phyloP scores from a whole-genome alignment of 805 yeast genomes.

The Wickerhamiella dianesei region DNA sequence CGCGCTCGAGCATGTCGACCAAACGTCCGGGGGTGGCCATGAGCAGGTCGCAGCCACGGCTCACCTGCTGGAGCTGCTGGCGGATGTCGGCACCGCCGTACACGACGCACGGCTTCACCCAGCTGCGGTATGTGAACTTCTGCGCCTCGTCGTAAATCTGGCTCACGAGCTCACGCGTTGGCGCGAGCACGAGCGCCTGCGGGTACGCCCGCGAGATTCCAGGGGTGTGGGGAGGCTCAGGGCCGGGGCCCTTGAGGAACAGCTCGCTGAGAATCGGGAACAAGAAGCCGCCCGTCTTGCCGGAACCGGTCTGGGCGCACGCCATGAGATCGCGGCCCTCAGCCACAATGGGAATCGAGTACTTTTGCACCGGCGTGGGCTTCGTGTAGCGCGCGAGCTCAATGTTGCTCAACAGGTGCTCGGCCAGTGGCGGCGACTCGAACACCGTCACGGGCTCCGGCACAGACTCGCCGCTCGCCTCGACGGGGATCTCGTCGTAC shows the following conservation, averaged over 20 bases:
- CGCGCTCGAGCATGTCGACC: slow-evolving; percentile 90
- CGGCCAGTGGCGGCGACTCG: slow-evolving; percentile 85
- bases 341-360: slow-evolving; percentile 84
- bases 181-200: slow-evolving; percentile 90
- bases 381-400: slow-evolving; percentile 76
- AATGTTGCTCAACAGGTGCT: slow-evolving; percentile 74
- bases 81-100: slow-evolving; percentile 98
- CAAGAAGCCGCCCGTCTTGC: slow-evolving; percentile 98
- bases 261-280: slow-evolving; percentile 95
- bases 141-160: slow-evolving; percentile 94
- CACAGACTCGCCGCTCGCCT: slow-evolving; percentile 87
- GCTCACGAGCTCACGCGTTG: slow-evolving; percentile 97
- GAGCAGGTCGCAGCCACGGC: slow-evolving; percentile 86
- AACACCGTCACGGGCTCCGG: slow-evolving; percentile 87
- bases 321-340: slow-evolving; percentile 90
- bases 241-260: slow-evolving; percentile 69
- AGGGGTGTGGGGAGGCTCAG: slow-evolving; percentile 17
- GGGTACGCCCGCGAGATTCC: slow-evolving; percentile 57
- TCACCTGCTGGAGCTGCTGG: slow-evolving; percentile 73
- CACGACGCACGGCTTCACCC: slow-evolving; percentile 93
- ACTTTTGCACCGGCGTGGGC: slow-evolving; percentile 95
- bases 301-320: slow-evolving; percentile 97
- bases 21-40: slow-evolving; percentile 99
- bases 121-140: slow-evolving; percentile 92
- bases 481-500: slow-evolving; percentile 97